Evolutionary conservation across 352 stramenopile species (phyloP), one percentile per base, ranked within the genome.

Genomic region (Phytophthora idaei): DNA sequence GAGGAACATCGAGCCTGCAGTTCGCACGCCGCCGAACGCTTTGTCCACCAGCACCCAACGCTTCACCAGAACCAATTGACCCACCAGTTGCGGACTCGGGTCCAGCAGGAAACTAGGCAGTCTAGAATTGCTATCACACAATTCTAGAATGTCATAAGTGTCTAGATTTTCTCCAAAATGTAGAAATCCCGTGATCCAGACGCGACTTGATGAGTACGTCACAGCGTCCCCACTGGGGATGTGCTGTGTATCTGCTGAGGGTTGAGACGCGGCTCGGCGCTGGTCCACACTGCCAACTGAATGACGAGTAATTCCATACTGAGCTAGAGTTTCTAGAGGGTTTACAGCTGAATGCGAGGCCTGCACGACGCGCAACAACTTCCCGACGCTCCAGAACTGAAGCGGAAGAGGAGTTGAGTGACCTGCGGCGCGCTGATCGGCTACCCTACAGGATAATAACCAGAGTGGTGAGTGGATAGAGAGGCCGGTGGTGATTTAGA

Each of bases 61-160:
- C 52, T 90, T 87, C 1, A 93, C 57, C 8, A 90, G 71, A 9
- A 93, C 72, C n/a, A 89, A 60, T 17, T 78, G 71, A 59, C 81
- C 69, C 5, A 90, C 62, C 6, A 75, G 27, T 46, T 71, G 50
- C 3, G 74, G 59, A 31, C 55, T 52, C 11, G 82, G 81, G 4
- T 76, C 61, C 6, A 87, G n/a, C 8, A 93, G 46, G 8, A 74
- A 71, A 51, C 77, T 72, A 15, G 60, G 62, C 1, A 90, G 36
- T 4, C 31, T 57, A 4, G 56, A 29, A 28, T 63, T 74, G 10
- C 32, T 61, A 50, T 91, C 85, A 57, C 72, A 73, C 28, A 91
- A 55, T 15, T 76, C 42, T 21, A 83, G 41, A 3, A 47, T 53
- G n/a, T 70, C 52, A 28, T 28, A 72, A 42, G 36, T 46, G 4